Evolutionary conservation across 371 early-diverging fungal species (phyloP).

Genomic region (Mucor irregularis): DNA sequence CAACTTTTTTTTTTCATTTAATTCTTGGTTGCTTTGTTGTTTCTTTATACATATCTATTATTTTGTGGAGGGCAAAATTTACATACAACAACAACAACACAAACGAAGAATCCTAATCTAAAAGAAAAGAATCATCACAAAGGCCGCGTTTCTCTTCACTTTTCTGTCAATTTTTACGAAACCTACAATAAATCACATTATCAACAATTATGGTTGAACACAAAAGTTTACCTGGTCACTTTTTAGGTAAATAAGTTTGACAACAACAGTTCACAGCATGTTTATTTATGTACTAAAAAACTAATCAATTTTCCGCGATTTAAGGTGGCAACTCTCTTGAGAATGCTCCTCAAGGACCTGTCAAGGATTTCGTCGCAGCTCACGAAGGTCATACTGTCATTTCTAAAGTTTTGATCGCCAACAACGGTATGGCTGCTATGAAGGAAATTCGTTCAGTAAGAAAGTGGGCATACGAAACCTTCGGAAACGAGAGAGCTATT

Average conservation of each 20-base stretch:
- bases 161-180: background rate
- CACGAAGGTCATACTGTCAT: constrained; percentile 88
- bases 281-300: background rate
- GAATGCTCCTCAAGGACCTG: constrained; percentile 56
- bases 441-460: constrained; percentile 98
- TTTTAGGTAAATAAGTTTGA: constrained; percentile 31
- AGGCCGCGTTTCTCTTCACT: too few species aligned
- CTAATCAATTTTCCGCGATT: background rate
- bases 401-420: constrained; percentile 93
- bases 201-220: constrained; percentile 13
- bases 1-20: background rate
- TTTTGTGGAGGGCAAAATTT: constrained; percentile 12
- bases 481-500: constrained; percentile 95
- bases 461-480: constrained; percentile 97
- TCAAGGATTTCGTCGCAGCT: constrained; percentile 76
- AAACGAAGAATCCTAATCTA: background rate
- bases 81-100: background rate
- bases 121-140: too few species aligned
- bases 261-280: too few species aligned
- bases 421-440: constrained; percentile 99
- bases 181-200: background rate
- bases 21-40: background rate
- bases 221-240: constrained; percentile 26
- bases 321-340: constrained; percentile 68
- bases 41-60: constrained; percentile 1